phyloP scores from a whole-genome alignment of 2,329 filamentous ascomycete species.

The Paraphoma chrysanthemicola region DNA sequence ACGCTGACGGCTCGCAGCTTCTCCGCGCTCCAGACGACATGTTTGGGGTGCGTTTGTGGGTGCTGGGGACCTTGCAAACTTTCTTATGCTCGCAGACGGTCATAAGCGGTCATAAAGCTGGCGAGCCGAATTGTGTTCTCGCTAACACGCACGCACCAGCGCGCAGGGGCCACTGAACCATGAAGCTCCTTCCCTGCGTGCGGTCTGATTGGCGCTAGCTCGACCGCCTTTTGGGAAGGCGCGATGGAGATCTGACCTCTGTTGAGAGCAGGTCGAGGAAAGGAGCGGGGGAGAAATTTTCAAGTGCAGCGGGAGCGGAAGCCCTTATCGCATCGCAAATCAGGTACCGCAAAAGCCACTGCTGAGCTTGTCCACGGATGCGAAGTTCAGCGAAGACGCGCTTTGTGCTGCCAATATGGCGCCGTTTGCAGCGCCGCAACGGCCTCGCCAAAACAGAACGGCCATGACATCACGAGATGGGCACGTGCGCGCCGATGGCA shows the following conservation, averaged over 20 bases:
- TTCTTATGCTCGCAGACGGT: neutral
- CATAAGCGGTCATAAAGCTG: slow-evolving; percentile 4
- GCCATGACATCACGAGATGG: slow-evolving; percentile 23
- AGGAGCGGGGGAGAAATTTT: slow-evolving; percentile 18
- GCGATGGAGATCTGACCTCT: slow-evolving; percentile 26
- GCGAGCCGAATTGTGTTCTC: slow-evolving; percentile 19
- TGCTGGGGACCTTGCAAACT: neutral
- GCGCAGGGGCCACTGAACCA: slow-evolving; percentile 22
- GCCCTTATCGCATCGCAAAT: slow-evolving; percentile 21
- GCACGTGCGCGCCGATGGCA: slow-evolving; percentile 14
- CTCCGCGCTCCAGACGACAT: neutral
- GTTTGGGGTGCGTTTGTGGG: slow-evolving; percentile 2
- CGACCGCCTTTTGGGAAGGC: slow-evolving; percentile 37
- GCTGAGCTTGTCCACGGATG: neutral
- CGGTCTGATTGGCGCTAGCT: slow-evolving; percentile 24
- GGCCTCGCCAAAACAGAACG: slow-evolving; percentile 3
- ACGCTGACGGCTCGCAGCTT: neutral
- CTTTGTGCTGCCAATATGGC: slow-evolving; percentile 1
- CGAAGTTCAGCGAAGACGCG: neutral
- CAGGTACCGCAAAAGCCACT: slow-evolving; percentile 27
- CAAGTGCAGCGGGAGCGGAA: slow-evolving; percentile 23
- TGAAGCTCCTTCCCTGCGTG: slow-evolving; percentile 8
- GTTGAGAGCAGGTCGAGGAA: slow-evolving; percentile 26
- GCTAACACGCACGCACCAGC: slow-evolving; percentile 15
- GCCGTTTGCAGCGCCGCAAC: slow-evolving; percentile 11